Base-by-base conservation (phyloP, 441 rosid genomes). In the Pelargonium myrrhifolium region DNA sequence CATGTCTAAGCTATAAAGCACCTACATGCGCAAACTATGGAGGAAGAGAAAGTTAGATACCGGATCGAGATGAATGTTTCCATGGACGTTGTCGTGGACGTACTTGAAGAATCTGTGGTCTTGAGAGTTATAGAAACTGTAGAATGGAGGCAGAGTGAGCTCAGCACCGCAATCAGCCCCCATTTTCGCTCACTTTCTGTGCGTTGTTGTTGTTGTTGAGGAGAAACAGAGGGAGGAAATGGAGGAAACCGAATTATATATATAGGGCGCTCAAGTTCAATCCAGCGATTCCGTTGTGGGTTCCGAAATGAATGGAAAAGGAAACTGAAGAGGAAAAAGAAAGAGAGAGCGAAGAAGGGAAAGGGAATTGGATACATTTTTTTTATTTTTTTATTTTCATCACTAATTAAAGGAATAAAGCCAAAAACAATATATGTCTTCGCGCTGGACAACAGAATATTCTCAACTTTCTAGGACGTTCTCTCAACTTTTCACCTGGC, bases 21-120 rank as follows among this genome's bases (percentile, higher is more conserved):
- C 58, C 58, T 5, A 51, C 21, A 6, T n/a, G 31, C 31, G 3
- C 1, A 51, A 51, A 8, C 17, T 0, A 40, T 43, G 17, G 39
- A 65, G n/a, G 28, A 4, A 37, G 18, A 4, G 12, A 12, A 49
- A 18, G 31, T 2, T 26, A 12, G 6, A 31, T 65, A 93, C 96
- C 65, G 92, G 79, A 65, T 92, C 97, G 73, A 92, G 88, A 70
- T 76, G 85, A 67, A 92, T 88, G 86, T 77, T 84, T 79, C 96
- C 96, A 40, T 93, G 98, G 68, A 93, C 87, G 77, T 93, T 90
- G 77, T 90, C 98, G 74, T 78, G 85, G 45, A 93, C 84, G 71
- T 90, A 86, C 77, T 90, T 93, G 58, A 21, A 51, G 58, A 12
- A 51, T 12, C 58, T 51, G 58, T n/a, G 58, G 58, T 51, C 58